Conservation (phyloP, 805 yeast genomes). For the Monosporozyma unispora region DNA sequence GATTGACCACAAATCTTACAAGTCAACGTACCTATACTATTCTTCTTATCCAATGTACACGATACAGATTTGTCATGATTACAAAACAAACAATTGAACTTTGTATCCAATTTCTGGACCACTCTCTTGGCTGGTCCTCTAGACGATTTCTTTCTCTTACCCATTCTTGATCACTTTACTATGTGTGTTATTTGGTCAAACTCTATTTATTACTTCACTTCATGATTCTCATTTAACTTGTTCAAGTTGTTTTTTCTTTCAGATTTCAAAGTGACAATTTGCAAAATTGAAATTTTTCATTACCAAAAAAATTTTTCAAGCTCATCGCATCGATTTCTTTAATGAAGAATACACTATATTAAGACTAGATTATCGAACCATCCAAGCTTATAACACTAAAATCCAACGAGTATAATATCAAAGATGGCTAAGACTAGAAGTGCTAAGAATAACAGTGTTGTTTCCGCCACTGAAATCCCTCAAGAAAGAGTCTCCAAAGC, state of each 20-base stretch:
- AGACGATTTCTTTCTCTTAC: constrained; percentile 75
- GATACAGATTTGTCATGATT: constrained; percentile 90
- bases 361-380: no score
- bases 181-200: neutral
- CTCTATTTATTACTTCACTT: neutral
- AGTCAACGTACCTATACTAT: constrained; percentile 70
- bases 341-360: neutral
- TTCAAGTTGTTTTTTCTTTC: neutral
- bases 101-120: constrained; percentile 70
- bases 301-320: constrained; percentile 1
- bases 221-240: neutral
- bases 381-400: no score
- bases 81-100: constrained; percentile 87
- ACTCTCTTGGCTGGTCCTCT: constrained; percentile 73
- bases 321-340: constrained; percentile 11
- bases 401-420: constrained; percentile 11
- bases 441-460: neutral
- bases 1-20: constrained; percentile 93
- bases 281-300: neutral
- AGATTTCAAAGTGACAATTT: neutral
- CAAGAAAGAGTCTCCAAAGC: constrained; percentile 39
- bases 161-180: constrained; percentile 32
- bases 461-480: constrained; percentile 9
- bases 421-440: constrained; percentile 4
- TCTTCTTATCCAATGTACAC: constrained; percentile 79